phyloP scores from a whole-genome alignment of 1,284 basidiomycete species.

The Moniliophthora roreri region DNA sequence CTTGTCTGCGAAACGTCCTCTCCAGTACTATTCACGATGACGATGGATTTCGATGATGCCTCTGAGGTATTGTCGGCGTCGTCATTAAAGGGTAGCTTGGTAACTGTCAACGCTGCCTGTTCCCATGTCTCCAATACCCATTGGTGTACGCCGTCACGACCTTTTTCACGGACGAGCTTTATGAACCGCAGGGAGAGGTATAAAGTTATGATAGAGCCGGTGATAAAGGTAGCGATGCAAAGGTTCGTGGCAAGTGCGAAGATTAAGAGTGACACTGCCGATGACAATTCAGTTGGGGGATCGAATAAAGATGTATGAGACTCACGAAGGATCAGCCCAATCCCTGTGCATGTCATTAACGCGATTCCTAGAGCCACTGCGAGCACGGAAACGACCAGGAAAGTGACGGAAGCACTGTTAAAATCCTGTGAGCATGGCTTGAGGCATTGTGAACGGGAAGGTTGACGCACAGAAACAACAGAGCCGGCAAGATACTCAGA shows the following conservation, averaged over 20 bases:
- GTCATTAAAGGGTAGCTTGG: background rate
- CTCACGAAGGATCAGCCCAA: conserved; percentile 25
- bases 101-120: conserved; percentile 7
- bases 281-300: conserved; percentile 17
- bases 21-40: background rate
- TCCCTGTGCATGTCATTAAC: conserved; percentile 8
- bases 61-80: conserved; percentile 13
- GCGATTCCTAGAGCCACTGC: conserved; percentile 7
- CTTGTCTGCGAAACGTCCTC: background rate
- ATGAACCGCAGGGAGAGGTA: conserved; percentile 37
- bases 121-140: conserved; percentile 37
- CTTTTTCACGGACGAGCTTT: conserved; percentile 29
- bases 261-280: background rate
- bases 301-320: conserved; percentile 32
- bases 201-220: conserved; percentile 23
- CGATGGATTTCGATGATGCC: conserved; percentile 8
- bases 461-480: conserved; percentile 29
- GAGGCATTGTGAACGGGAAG: background rate
- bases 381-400: conserved; percentile 24
- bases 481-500: conserved; percentile 30
- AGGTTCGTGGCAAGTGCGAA: conserved; percentile 13
- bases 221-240: conserved; percentile 25
- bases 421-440: background rate
- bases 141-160: conserved; percentile 30
- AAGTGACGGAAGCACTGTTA: conserved; percentile 24